These are phyloP conservation scores for Hyaloperonospora brassicae DNA, from an alignment of 352 stramenopile species.

Conservation along the genomic window DNA sequence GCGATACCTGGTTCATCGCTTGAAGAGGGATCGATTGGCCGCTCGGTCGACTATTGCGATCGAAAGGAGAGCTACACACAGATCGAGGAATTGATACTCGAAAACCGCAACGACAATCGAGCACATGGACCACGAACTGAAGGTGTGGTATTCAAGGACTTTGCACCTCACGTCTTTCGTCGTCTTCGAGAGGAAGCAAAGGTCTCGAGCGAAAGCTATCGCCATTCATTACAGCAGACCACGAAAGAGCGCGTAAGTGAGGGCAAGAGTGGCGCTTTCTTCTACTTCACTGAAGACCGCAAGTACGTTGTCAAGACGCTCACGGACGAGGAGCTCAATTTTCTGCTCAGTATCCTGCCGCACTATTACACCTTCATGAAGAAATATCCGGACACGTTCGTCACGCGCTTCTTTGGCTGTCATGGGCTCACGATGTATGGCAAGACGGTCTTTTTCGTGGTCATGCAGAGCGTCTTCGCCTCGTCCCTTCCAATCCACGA, in stretches of 20 bases:
- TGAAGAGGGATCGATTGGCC: constrained; percentile 13
- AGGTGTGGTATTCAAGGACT: constrained; percentile 74
- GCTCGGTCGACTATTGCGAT: constrained; percentile 36
- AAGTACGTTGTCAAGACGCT: constrained; percentile 84
- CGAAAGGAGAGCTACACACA: constrained; percentile 68
- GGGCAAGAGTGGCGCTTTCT: constrained; percentile 76
- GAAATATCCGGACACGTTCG: constrained; percentile 63
- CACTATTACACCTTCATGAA: constrained; percentile 66
- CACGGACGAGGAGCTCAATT: constrained; percentile 65
- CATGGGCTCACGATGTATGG: constrained; percentile 80
- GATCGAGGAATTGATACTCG: constrained; percentile 64
- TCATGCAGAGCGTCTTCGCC: constrained; percentile 81
- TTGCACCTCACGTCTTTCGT: constrained; percentile 71
- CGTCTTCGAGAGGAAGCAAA: constrained; percentile 53
- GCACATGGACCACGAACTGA: constrained; percentile 32
- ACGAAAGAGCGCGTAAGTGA: constrained; percentile 76
- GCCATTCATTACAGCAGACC: constrained; percentile 57
- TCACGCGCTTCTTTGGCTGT: constrained; percentile 74
- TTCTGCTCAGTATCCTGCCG: constrained; percentile 61
- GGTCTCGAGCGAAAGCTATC: constrained; percentile 57
- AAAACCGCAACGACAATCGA: constrained; percentile 52
- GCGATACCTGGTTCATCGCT: constrained; percentile 15
- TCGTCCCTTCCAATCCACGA: constrained; percentile 74
- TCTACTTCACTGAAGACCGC: constrained; percentile 77
- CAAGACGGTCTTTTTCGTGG: constrained; percentile 80